Evolutionary conservation across 768 basidiomycete genomes (phyloP).

Genomic region (Hygrocybe punicea): DNA sequence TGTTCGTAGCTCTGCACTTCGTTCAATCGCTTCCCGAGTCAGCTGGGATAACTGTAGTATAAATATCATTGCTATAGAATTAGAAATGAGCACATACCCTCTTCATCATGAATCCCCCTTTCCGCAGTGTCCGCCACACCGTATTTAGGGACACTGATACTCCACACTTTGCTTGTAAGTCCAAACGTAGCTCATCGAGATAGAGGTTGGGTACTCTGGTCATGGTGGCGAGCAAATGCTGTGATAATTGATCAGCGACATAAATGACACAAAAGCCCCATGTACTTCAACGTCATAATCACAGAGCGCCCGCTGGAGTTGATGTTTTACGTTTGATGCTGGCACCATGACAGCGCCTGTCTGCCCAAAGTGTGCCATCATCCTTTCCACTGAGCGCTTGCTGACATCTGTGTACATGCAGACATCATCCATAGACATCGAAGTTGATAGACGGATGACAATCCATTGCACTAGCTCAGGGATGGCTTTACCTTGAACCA

Average conservation of each 20-base stretch:
- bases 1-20: slow-evolving; percentile 5
- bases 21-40: slow-evolving; percentile 1
- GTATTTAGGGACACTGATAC: slow-evolving; percentile 7
- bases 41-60: not conserved
- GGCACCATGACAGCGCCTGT: not conserved
- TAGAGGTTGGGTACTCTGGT: not conserved
- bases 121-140: slow-evolving; percentile 14
- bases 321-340: not conserved
- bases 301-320: not conserved
- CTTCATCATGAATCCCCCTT: slow-evolving; percentile 19
- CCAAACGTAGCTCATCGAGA: slow-evolving; percentile 1
- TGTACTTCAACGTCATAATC: not conserved
- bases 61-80: not conserved
- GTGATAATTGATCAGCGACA: not conserved
- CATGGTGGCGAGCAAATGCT: not conserved
- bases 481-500: slow-evolving; percentile 3
- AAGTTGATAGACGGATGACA: slow-evolving; percentile 1
- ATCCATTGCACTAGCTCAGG: slow-evolving; percentile 3
- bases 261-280: not conserved
- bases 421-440: not conserved
- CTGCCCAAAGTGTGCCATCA: not conserved
- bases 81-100: slow-evolving; percentile 9
- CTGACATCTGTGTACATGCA: slow-evolving; percentile 4
- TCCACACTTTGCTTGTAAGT: slow-evolving; percentile 1
- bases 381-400: slow-evolving; percentile 3